phyloP scores from a whole-genome alignment of 345 rosid genomes.

The Arabis hirsuta region DNA sequence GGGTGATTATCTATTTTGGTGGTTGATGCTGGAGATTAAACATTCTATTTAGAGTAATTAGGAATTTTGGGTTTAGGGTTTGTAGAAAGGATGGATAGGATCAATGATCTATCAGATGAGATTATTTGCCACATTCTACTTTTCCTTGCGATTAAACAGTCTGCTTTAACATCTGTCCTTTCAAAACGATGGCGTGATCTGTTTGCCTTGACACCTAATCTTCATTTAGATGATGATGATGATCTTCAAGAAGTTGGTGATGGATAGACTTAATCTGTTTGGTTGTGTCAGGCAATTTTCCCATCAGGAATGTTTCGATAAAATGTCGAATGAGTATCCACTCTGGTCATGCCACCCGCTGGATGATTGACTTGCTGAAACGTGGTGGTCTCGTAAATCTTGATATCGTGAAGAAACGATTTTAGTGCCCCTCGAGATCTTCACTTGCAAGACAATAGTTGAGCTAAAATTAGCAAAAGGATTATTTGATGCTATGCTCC shows the following conservation, averaged over 20 bases:
- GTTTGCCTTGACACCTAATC: not conserved
- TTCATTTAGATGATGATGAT: conserved; percentile 5
- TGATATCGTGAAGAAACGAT: not conserved
- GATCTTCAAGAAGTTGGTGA: not conserved
- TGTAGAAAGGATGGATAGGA: not conserved
- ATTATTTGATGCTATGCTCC: not conserved
- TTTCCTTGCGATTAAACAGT: not conserved
- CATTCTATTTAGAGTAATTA: too few relatives aligned
- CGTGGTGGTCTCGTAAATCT: not conserved
- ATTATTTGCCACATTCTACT: conserved; percentile 2
- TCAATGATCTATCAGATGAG: conserved; percentile 4
- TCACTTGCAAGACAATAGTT: conserved; percentile 20
- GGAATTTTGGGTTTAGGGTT: not conserved
- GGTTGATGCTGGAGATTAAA: too few relatives aligned
- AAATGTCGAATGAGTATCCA: conserved; percentile 3
- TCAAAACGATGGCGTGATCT: conserved; percentile 18
- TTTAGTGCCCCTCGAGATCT: not conserved
- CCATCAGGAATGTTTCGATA: not conserved
- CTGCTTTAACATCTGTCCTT: conserved; percentile 19
- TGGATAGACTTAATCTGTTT: too few relatives aligned
- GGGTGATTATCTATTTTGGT: too few relatives aligned
- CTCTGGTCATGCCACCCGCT: not conserved
- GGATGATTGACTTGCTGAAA: not conserved
- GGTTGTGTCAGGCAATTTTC: not conserved
- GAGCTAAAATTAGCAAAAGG: not conserved